phyloP scores from a whole-genome alignment of 202 grass and related monocot genomes.

The Dendrocalamus latiflorus region DNA sequence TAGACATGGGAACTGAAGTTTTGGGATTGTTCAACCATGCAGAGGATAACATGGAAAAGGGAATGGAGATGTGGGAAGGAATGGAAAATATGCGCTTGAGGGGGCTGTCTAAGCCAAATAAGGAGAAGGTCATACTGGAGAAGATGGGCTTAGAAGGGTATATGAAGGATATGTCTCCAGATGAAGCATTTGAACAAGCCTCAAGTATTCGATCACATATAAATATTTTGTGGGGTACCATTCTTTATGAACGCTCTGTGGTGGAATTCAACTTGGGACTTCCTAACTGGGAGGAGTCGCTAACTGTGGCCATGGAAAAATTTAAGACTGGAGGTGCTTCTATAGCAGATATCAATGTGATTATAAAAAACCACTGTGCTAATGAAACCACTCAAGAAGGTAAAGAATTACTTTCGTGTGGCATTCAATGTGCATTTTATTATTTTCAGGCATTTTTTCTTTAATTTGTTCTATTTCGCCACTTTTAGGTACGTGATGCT shows the following conservation, averaged over 20 bases:
- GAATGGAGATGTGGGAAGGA: too few relatives aligned
- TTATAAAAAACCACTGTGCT: slow-evolving; percentile 72
- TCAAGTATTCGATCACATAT: too few relatives aligned
- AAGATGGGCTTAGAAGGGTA: too few relatives aligned
- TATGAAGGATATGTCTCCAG: too few relatives aligned
- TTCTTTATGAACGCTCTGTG: slow-evolving; percentile 73
- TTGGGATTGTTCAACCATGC: too few relatives aligned
- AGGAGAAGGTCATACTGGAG: too few relatives aligned
- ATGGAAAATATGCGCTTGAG: too few relatives aligned
- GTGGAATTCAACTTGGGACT: slow-evolving; percentile 74
- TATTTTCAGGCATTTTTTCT: not conserved
- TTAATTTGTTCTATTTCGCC: not conserved
- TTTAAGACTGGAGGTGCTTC: slow-evolving; percentile 72
- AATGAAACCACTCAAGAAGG: slow-evolving; percentile 74
- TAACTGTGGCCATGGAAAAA: slow-evolving; percentile 64
- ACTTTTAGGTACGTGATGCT: not conserved
- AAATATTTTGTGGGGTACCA: too few relatives aligned
- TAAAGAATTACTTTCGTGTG: not conserved
- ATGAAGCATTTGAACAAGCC: too few relatives aligned
- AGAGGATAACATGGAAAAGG: too few relatives aligned
- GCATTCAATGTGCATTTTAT: not conserved
- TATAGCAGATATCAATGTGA: slow-evolving; percentile 59
- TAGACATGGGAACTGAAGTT: slow-evolving; percentile 50
- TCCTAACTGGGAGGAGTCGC: slow-evolving; percentile 64
- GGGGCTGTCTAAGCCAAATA: too few relatives aligned